phyloP scores from a whole-genome alignment of 208 protist species.

The Kentomonas sorsogonicus region DNA sequence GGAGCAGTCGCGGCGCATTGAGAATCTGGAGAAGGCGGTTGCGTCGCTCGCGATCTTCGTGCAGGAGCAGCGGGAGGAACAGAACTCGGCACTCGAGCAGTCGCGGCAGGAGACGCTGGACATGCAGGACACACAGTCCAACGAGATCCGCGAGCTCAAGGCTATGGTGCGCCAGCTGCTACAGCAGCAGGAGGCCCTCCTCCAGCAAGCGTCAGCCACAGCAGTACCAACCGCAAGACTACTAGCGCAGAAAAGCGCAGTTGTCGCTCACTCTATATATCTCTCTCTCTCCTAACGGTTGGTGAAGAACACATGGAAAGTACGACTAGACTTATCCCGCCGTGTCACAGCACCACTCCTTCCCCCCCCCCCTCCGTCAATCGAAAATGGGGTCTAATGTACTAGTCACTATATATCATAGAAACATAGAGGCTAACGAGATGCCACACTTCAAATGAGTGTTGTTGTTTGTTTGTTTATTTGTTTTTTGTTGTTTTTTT shows the following conservation, averaged over 20 bases:
- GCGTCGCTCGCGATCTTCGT: slow-evolving; percentile 38
- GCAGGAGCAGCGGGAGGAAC: slow-evolving; percentile 23
- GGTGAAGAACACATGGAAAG: too few species aligned
- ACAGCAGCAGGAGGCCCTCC: slow-evolving; percentile 20
- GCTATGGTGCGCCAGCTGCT: slow-evolving; percentile 39
- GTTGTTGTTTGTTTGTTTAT: too few species aligned
- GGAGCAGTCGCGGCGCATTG: slow-evolving; percentile 29
- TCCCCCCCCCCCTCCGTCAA: too few species aligned
- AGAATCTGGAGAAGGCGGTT: slow-evolving; percentile 47
- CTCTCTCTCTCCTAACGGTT: too few species aligned
- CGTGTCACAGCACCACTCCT: too few species aligned
- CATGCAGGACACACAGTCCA: slow-evolving; percentile 24
- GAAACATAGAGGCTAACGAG: background rate
- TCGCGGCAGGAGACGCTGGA: slow-evolving; percentile 22
- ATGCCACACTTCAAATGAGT: background rate
- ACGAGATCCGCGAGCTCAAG: slow-evolving; percentile 3
- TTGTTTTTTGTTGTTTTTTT: too few species aligned
- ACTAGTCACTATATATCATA: background rate
- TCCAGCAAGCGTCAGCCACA: slow-evolving; percentile 18
- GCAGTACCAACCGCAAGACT: too few species aligned
- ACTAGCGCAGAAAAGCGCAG: too few species aligned
- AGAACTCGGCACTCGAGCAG: slow-evolving; percentile 16
- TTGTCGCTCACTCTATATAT: too few species aligned
- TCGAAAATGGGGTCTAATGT: too few species aligned
- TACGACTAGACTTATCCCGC: too few species aligned